A percentile compares a stretch with the other conserved stretches of the same genome.
phyloP scores from a whole-genome alignment of 768 basidiomycete species.

The Leccinum disarticulatum region DNA sequence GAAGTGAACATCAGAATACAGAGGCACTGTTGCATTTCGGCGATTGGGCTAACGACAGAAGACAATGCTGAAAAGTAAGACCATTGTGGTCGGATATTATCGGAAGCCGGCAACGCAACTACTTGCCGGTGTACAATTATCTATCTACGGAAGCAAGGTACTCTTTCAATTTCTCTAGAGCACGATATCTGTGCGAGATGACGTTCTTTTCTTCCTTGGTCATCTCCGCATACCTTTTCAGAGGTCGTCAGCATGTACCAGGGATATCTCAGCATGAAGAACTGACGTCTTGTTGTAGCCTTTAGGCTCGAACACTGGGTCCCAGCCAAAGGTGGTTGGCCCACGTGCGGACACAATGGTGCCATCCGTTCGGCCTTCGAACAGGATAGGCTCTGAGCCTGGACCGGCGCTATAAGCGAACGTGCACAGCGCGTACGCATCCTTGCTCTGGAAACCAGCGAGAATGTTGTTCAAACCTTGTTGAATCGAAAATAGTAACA shows the following conservation, averaged over 20 bases:
- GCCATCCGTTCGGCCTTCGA: constrained; percentile 88
- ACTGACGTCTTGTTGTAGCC: constrained; percentile 75
- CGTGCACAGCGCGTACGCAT: constrained; percentile 90
- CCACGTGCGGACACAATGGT: constrained; percentile 87
- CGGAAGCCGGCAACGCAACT: constrained; percentile 18
- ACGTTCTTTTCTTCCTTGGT: constrained; percentile 57
- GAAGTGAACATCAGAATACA: too few species aligned
- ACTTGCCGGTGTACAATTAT: constrained; percentile 2
- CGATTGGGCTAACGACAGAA: too few species aligned
- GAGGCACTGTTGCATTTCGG: too few species aligned
- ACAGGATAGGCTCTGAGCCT: constrained; percentile 71
- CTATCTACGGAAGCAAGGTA: constrained; percentile 32
- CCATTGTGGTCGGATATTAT: not conserved
- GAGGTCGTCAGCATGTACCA: not conserved
- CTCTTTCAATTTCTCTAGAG: constrained; percentile 54
- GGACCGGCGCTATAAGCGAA: constrained; percentile 93
- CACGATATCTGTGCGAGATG: constrained; percentile 66
- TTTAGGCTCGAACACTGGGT: constrained; percentile 79
- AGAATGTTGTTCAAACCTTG: constrained; percentile 81
- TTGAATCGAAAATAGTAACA: not conserved
- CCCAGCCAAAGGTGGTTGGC: constrained; percentile 83
- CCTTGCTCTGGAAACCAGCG: constrained; percentile 68
- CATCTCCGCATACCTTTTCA: constrained; percentile 69
- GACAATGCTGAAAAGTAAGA: too few species aligned
- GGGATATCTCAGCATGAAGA: constrained; percentile 1